Evolutionary conservation across 768 basidiomycete species (phyloP), one percentile per base, ranked within the genome.

Genomic region (Floccularia luteovirens): DNA sequence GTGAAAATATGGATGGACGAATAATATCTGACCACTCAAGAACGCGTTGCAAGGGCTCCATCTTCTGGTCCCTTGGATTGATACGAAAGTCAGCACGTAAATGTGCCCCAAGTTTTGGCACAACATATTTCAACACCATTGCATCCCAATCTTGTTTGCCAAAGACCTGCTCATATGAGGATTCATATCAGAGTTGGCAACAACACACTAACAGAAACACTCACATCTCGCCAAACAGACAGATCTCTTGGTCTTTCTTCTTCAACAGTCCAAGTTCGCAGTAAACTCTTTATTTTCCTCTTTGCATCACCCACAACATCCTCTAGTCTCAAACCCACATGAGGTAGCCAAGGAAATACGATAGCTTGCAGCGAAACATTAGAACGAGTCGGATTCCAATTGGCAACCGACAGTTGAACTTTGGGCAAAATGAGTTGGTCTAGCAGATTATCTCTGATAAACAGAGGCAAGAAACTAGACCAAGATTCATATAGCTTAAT

Each of bases 381-480:
- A 42, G 67, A 72, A 20, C 63, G 70, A 52, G 73, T 78, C 4
- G 77, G 64, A 53, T 69, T 81, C 96, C 96, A 99, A 37, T 88
- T 81, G 3, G 78, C 72, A 24, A 97, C 75, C 2, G 90, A 79
- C 46, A 81, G 80, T 36, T 83, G 75, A 2, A 99, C 75, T 61
- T 98, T 99, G 1, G 96, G 96, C 16, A 99, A 67, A 32, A 99
- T 75, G 17, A 99, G 79, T 58, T 99, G 96, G 55, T 97, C 93
- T 46, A 99, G 77, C 43, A 99, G 71, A 55, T 97, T 99, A 63
- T 97, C 93, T 39, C 79, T 77, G 43, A 99, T 82, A 63, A 97
- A 99, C 0, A 74, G 74, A 0, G 96, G 96, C 1, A 98, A 70
- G 47, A 94, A 78, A 1, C 77, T 73, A 1, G 82, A 75, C 96